Evolutionary conservation across 192 early-diverging fungal genomes (phyloP).

Genomic region (Dissophora globulifera): DNA sequence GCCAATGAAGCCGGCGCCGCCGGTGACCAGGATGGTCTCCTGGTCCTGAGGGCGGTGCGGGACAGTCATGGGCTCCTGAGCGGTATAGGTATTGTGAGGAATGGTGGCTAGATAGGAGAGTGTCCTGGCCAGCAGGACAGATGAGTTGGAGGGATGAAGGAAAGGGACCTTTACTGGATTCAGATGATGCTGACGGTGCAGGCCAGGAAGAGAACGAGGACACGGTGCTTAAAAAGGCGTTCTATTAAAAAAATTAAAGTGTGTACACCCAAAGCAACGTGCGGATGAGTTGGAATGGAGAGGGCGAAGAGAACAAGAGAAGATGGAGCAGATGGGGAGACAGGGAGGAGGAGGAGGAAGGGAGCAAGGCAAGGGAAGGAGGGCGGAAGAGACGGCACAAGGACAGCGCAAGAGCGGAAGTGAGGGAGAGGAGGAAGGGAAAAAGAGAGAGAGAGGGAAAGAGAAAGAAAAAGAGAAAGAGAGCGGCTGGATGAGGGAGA

Average conservation of each 20-base stretch:
- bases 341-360: constrained; percentile 4
- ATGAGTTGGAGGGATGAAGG: neutral
- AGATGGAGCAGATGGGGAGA: neutral
- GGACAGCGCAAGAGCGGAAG: neutral
- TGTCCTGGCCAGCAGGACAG: constrained; percentile 39
- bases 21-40: constrained; percentile 64
- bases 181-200: constrained; percentile 9
- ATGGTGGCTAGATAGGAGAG: constrained; percentile 5
- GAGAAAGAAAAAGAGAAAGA: constrained; percentile 2
- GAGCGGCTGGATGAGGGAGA: neutral
- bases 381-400: too few relatives aligned
- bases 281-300: neutral
- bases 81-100: constrained; percentile 15
- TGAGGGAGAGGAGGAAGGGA: neutral
- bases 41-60: constrained; percentile 13
- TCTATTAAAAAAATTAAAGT: neutral
- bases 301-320: neutral
- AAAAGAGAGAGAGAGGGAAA: constrained; percentile 1
- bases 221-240: neutral
- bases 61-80: constrained; percentile 14
- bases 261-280: too few relatives aligned
- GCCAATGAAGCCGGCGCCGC: constrained; percentile 90
- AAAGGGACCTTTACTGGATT: neutral
- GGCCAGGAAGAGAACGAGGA: neutral
- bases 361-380: neutral